Evolutionary conservation across 805 yeast species (phyloP).

Genomic region (Metschnikowia orientalis): DNA sequence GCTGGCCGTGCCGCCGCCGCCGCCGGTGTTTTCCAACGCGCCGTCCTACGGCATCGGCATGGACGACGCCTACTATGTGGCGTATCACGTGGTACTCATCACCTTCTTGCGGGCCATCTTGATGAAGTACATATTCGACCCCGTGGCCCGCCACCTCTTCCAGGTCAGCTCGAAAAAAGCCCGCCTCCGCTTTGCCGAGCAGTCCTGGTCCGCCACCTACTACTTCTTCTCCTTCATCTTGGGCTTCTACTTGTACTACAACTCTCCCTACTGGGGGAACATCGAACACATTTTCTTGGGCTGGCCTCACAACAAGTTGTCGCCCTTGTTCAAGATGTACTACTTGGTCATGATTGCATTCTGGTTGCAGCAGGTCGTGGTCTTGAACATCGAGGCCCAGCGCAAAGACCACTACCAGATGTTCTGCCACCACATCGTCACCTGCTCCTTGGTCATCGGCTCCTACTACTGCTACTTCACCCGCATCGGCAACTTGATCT

Average conservation of each 20-base stretch:
- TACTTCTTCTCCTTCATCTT: conserved; percentile 49
- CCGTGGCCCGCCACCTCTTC: conserved; percentile 43
- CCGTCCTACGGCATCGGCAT: conserved; percentile 48
- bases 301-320: conserved; percentile 72
- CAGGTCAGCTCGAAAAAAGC: conserved; percentile 49
- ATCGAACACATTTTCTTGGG: conserved; percentile 54
- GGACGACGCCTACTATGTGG: conserved; percentile 52
- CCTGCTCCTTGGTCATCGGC: conserved; percentile 61
- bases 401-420: conserved; percentile 83
- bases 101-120: conserved; percentile 56
- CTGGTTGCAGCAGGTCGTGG: conserved; percentile 79
- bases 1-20: conserved; percentile 1
- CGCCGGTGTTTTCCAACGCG: not conserved
- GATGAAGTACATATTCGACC: conserved; percentile 55
- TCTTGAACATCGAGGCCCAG: conserved; percentile 68
- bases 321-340: conserved; percentile 54
- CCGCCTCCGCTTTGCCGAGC: conserved; percentile 74
- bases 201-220: conserved; percentile 71
- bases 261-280: conserved; percentile 57
- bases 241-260: conserved; percentile 55
- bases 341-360: conserved; percentile 68
- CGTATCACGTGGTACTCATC: conserved; percentile 51
- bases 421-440: conserved; percentile 85
- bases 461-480: conserved; percentile 71
- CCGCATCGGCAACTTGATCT: conserved; percentile 72